Evolutionary conservation across 2,329 filamentous ascomycete species (phyloP), one percentile per base, ranked within the genome.

Genomic region (Trichoderma sp.): DNA sequence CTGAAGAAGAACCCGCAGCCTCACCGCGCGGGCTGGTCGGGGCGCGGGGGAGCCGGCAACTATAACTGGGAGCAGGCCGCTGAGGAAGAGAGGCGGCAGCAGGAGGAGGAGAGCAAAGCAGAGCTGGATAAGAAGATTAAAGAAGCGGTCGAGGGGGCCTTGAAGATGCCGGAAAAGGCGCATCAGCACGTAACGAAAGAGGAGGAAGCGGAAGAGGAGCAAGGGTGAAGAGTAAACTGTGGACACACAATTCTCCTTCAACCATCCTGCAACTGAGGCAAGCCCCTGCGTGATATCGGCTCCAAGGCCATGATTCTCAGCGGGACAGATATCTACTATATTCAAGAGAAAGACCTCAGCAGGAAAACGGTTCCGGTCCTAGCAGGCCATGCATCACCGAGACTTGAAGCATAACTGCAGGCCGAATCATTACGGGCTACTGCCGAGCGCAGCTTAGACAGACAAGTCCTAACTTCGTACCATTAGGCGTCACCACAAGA

Each of bases 11-110:
- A 79, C 16, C 77, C 77, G 21, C 75, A 79, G n/a, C 77, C 77
- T 41, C 60, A 59, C 50, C 74, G 77, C 5, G 78, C 78, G 56
- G 80, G 78, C 0, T 75, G 81, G 67, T 78, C 77, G 21, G 90
- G 90, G 0, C 86, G 90, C 6, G 90, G 90, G 29, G 90, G 90
- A n/a, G 89, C 88, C 1, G 90, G 89, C 2, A 91, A 91, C 81
- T 91, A 87, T 84, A 80, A 78, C 62, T 77, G 77, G 60, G 81
- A 79, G 14, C 80, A 80, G 68, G 77, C 78, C n/a, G 80, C 81
- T 66, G 81, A 83, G 77, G 71, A 66, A 38, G 76, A 79, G 21
- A 78, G 80, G 77, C 80, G 79, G 68, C 53, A 63, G 74, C 53
- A 63, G 74, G 82, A 79, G 64, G 75, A 83, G 78, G 79, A 82